Evolutionary conservation across 192 early-diverging fungal species (phyloP), one percentile per base, ranked within the genome.

Genomic region (Jimgerdemannia flammicorona): DNA sequence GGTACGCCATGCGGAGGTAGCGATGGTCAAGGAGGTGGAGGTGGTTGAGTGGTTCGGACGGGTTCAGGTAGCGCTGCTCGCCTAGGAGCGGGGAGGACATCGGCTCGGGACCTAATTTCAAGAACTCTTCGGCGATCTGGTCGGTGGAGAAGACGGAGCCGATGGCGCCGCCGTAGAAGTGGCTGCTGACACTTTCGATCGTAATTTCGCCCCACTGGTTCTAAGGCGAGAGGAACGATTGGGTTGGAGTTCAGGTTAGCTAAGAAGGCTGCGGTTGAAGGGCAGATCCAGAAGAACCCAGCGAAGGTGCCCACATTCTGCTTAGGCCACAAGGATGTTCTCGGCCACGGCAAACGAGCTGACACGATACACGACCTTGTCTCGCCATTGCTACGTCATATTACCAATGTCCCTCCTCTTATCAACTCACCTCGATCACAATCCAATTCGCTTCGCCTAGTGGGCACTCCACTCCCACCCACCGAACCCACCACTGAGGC

Each of bases 391-490:
- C 67, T 42, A 70, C 19, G 43, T n/a, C 41, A 10, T 7, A 59
- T 71, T 66, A 54, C 17, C 2, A 71, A 73, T 64, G 8, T 59
- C 4, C 18, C 11, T 4, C 18, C 11, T 4, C 20, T 18, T 59
- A 72, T 71, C 17, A 29, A 71, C 63, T 20, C 83, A 86, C 87
- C 79, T 85, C 84, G 10, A 95, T 86, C 3, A 88, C 84, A n/a
- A 94, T 80, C 72, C 83, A 89, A n/a, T 90, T 86, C 3, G 98
- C 96, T 41, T 90, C 87, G 66, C 84, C 86, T 67, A 98, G 84
- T n/a, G 87, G 81, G 43, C 84, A 91, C 3, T 74, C 79, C 11
- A 49, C 64, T n/a, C 92, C 92, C 1, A 92, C 91, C 86, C 93
- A 89, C 68, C 76, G 73, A 43, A 97, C 86, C 78, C 90, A 92